Conservation (phyloP, 257 asterid species). For the Osmanthus fragrans region DNA sequence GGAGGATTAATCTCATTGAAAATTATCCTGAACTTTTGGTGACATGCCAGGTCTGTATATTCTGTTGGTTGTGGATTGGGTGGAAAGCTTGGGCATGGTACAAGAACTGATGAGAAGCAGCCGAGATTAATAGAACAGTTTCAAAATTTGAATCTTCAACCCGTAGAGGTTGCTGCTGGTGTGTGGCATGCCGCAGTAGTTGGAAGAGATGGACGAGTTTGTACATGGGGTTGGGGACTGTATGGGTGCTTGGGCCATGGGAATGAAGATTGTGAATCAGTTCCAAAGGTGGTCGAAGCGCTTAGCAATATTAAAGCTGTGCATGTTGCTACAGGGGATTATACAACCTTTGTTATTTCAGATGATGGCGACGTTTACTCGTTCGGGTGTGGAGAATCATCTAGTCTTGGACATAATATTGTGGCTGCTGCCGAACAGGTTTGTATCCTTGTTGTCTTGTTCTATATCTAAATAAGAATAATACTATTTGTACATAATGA, state of each 20-base stretch:
- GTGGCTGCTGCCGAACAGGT: slow-evolving; percentile 77
- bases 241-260: slow-evolving; percentile 99
- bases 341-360: slow-evolving; percentile 87
- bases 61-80: slow-evolving; percentile 99
- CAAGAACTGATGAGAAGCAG: slow-evolving; percentile 77
- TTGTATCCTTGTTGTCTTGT: slow-evolving; percentile 12
- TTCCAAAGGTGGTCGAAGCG: slow-evolving; percentile 91
- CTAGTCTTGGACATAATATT: slow-evolving; percentile 87
- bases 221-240: slow-evolving; percentile 99
- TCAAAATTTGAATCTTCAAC: slow-evolving; percentile 73
- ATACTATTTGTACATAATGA: too few species aligned
- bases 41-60: slow-evolving; percentile 79
- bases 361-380: slow-evolving; percentile 85
- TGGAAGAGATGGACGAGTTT: slow-evolving; percentile 91
- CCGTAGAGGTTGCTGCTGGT: slow-evolving; percentile 89
- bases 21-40: neutral
- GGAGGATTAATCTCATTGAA: neutral
- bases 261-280: slow-evolving; percentile 84
- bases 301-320: slow-evolving; percentile 76
- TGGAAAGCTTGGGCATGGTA: slow-evolving; percentile 96
- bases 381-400: slow-evolving; percentile 94
- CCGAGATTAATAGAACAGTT: slow-evolving; percentile 84
- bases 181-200: slow-evolving; percentile 99
- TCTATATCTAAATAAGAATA: neutral
- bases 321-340: slow-evolving; percentile 91